Percentiles rank a stretch among this genome's conserved stretches.
phyloP scores from a whole-genome alignment of 2,329 filamentous ascomycete genomes.

The Fusarium caatingaense region DNA sequence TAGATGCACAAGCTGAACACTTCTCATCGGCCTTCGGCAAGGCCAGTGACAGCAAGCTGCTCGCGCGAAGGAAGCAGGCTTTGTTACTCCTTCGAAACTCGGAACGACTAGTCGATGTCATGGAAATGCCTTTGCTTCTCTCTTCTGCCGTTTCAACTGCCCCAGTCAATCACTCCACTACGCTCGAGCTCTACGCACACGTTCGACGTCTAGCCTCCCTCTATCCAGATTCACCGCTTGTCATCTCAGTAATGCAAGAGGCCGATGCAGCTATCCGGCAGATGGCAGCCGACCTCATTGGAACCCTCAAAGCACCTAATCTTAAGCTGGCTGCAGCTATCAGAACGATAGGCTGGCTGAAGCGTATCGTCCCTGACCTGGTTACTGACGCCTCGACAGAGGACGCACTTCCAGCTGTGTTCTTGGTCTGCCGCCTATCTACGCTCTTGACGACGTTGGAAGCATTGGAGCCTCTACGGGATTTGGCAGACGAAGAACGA shows the following conservation, averaged over 20 bases:
- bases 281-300: slow-evolving; percentile 86
- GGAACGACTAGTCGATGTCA: slow-evolving; percentile 87
- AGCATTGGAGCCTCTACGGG: slow-evolving; percentile 84
- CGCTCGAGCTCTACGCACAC: slow-evolving; percentile 92
- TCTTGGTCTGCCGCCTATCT: slow-evolving; percentile 85
- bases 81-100: slow-evolving; percentile 87
- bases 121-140: slow-evolving; percentile 88
- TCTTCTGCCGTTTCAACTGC: slow-evolving; percentile 78
- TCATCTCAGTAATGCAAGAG: slow-evolving; percentile 78
- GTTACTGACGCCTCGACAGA: slow-evolving; percentile 57
- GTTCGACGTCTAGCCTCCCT: slow-evolving; percentile 86
- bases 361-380: slow-evolving; percentile 85
- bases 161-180: slow-evolving; percentile 84
- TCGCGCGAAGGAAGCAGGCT: slow-evolving; percentile 80
- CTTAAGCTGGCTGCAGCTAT: slow-evolving; percentile 92
- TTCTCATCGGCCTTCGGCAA: slow-evolving; percentile 89
- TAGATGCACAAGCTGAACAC: slow-evolving; percentile 80
- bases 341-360: slow-evolving; percentile 90
- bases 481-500: slow-evolving; percentile 89
- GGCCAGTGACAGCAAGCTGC: slow-evolving; percentile 73
- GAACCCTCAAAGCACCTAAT: slow-evolving; percentile 77
- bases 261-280: slow-evolving; percentile 89
- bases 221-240: slow-evolving; percentile 81
- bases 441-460: slow-evolving; percentile 83
- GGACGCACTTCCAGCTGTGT: slow-evolving; percentile 81